These are phyloP conservation scores for Lasiodiplodia theobromae DNA, from an alignment of 2,329 filamentous ascomycete genomes.

Conservation along the genomic window DNA sequence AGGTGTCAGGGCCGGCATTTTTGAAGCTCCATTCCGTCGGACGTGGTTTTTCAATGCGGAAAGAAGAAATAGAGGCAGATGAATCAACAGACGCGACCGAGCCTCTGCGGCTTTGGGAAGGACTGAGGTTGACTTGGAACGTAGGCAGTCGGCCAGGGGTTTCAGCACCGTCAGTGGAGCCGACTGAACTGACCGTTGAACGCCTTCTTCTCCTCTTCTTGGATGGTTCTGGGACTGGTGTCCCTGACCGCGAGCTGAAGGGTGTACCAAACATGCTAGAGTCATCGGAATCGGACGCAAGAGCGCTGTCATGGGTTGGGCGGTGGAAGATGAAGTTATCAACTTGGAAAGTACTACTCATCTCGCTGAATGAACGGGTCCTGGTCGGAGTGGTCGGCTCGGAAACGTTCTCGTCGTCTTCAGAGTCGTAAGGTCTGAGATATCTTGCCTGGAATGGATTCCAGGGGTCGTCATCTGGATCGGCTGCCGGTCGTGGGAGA, in stretches of 20 bases:
- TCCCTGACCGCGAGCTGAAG: slow-evolving; percentile 11
- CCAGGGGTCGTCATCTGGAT: slow-evolving; percentile 18
- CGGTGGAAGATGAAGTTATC: slow-evolving; percentile 26
- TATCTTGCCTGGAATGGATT: slow-evolving; percentile 17
- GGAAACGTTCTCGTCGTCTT: neutral
- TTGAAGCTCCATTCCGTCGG: slow-evolving; percentile 5
- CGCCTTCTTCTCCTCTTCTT: slow-evolving; percentile 1
- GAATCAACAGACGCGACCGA: slow-evolving; percentile 10
- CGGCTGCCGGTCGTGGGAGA: slow-evolving; percentile 15
- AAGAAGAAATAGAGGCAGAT: neutral
- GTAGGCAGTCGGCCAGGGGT: slow-evolving; percentile 1
- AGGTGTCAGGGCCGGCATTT: slow-evolving; percentile 13
- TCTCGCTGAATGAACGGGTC: neutral
- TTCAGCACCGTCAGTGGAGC: neutral
- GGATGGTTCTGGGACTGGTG: neutral
- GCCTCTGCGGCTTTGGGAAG: neutral
- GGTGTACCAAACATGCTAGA: slow-evolving; percentile 16
- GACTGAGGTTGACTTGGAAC: slow-evolving; percentile 5
- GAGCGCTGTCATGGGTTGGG: slow-evolving; percentile 8
- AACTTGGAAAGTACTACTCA: slow-evolving; percentile 10
- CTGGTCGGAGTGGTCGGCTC: neutral
- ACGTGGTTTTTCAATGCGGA: slow-evolving; percentile 3
- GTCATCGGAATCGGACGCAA: slow-evolving; percentile 9
- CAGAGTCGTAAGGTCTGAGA: neutral
- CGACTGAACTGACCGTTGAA: neutral